Base-by-base conservation (phyloP, 2,329 filamentous ascomycete species). In the Ampelomyces quisqualis region DNA sequence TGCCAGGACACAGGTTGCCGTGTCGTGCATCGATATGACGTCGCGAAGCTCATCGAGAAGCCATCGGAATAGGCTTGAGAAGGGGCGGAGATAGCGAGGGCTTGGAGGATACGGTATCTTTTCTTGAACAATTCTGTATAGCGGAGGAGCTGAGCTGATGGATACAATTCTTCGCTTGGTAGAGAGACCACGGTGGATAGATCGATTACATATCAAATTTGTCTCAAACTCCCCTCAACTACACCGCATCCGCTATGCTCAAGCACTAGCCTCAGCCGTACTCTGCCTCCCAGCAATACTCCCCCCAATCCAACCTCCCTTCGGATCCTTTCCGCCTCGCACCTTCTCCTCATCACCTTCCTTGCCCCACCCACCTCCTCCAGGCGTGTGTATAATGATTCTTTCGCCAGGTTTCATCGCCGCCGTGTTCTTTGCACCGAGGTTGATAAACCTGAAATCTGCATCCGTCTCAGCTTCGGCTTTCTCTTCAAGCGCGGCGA, bases 391-490 rank as follows among this genome's bases (percentile, higher is more conserved):
- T 13, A 93, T 75, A 40, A 91, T 86, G 58, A 91, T 89, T 5
- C 86, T 73, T 61, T 93, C 88, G 0, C 88, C 88, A 1, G 82
- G 74, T 59, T 81, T 75, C 85, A 91, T 90, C 9, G 78, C 76
- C 9, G 86, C 86, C 18, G 82, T 88, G 54, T 90, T 91, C 75
- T 91, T 91, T 1, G 81, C 85, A 0, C 86, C 86, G 26, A 90
- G 64, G 57, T 87, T 90, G 59, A 90, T 84, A 36, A 76, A 73
- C 26, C 83, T 72, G 64, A 83, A 74, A 46, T 73, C 70, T 1
- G 62, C 82, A 73, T 57, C 76, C 48, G 78, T 75, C 21, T 47
- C 5, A 9, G 11, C 10, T 6, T 42, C 33, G 9, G 33, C 52
- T 76, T 52, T 55, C 23, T 44, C 43, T 15, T 53, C 52, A 13